Base-by-base conservation (phyloP, 2,329 filamentous ascomycete genomes). In the Phialocephala sp. region DNA sequence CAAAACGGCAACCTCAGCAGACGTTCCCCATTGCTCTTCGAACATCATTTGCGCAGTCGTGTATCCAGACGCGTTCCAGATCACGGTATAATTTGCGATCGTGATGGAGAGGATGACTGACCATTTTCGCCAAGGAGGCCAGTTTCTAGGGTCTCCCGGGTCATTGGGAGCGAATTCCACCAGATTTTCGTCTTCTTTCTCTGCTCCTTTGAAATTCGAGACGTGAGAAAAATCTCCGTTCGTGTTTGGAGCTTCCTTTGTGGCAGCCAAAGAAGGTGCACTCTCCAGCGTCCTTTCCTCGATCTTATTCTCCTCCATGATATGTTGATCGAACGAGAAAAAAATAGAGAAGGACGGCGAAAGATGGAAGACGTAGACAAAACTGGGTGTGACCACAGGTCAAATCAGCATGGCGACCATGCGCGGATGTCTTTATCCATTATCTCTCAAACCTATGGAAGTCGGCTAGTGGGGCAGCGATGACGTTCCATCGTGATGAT, bases 61-160 rank as follows among this genome's bases (percentile, higher is more conserved):
- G 50, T 54, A 54, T 54, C 50, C 50, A n/a, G 50, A 54, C 12
- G 50, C 50, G 22, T 54, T 54, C 50, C 50, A 54, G 14, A 54
- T 27, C 24, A 54, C 24, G 3, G 50, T 35, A 8, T 32, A 54
- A n/a, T 54, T 54, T n/a, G 50, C 22, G 50, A 54, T 32, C 11
- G 50, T 54, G 12, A 54, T 54, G 11, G 50, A 54, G 24, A 54
- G 50, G 14, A 54, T 54, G 24, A 54, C 32, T 4, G 50, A 18
- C 50, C 50, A 54, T 35, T 54, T 54, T 35, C 50, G 18, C 50
- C 50, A 54, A 32, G 50, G 4, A 3, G 50, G 50, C 50, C 24
- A 54, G 14, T 54, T 54, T n/a, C 27, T 14, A 6, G 50, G 50
- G 27, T 54, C 50, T 32, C 11, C 8, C 2, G 50, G 50, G 15